Evolutionary conservation across 129 eudicot species (phyloP).

Genomic region (Tanacetum coccineum): DNA sequence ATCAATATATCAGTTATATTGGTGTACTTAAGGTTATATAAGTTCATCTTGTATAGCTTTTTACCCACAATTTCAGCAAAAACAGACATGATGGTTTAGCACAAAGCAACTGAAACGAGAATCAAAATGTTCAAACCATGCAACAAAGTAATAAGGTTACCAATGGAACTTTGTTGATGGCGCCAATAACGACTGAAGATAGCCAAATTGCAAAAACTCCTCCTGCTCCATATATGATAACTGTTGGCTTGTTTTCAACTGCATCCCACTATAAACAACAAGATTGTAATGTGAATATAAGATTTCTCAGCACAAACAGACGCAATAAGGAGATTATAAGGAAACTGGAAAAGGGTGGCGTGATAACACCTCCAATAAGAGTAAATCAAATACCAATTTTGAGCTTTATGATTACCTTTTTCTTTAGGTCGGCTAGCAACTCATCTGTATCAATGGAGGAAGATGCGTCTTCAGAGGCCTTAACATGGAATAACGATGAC

Average conservation of each 20-base stretch:
- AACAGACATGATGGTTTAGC: no score
- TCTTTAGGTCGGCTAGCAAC: conserved; percentile 57
- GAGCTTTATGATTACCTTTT: conserved; percentile 49
- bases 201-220: conserved; percentile 76
- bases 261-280: conserved; percentile 75
- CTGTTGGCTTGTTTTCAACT: conserved; percentile 92
- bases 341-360: background rate
- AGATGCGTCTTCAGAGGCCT: conserved; percentile 80
- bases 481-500: conserved; percentile 47
- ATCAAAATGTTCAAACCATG: no score
- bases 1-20: no score
- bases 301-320: background rate
- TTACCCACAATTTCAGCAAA: no score
- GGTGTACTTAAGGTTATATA: no score
- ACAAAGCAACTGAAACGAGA: no score
- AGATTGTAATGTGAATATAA: background rate
- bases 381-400: background rate
- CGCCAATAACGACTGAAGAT: conserved; percentile 76
- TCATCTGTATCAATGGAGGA: conserved; percentile 57
- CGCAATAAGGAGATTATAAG: background rate
- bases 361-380: background rate
- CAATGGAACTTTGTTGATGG: conserved; percentile 89
- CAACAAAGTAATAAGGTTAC: conserved; percentile 32
- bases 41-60: no score
- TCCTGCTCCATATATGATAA: conserved; percentile 85